phyloP scores from a whole-genome alignment of 306 rosid species.

The Potentilla sterilis region DNA sequence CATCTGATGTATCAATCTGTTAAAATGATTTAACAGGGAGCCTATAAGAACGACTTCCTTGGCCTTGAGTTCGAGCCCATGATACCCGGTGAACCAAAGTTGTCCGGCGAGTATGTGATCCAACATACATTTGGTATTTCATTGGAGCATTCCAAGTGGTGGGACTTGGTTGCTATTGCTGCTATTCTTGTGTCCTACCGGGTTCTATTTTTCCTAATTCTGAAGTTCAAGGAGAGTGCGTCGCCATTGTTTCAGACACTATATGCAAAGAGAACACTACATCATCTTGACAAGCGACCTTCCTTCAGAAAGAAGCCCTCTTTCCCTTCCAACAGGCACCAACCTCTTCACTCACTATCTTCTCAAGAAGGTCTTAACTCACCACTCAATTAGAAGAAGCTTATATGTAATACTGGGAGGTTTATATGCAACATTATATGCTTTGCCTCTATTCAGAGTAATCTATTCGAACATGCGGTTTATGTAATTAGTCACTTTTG shows the following conservation, averaged over 20 bases:
- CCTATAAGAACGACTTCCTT: constrained; percentile 82
- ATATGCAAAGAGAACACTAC: constrained; percentile 50
- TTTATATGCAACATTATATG: neutral
- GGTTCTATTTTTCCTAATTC: constrained; percentile 62
- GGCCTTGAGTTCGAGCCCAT: constrained; percentile 79
- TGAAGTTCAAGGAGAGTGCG: constrained; percentile 72
- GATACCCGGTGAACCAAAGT: constrained; percentile 54
- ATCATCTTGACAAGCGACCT: constrained; percentile 63
- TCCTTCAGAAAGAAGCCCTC: constrained; percentile 67
- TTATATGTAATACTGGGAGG: neutral
- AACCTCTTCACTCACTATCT: constrained; percentile 63
- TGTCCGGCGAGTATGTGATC: constrained; percentile 66
- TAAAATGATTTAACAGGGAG: constrained; percentile 54
- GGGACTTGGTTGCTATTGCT: constrained; percentile 72
- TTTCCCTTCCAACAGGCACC: constrained; percentile 70
- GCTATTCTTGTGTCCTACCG: constrained; percentile 52
- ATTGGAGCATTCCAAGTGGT: constrained; percentile 76
- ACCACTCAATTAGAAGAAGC: constrained; percentile 48
- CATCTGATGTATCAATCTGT: neutral
- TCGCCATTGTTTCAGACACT: constrained; percentile 52
- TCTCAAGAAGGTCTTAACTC: constrained; percentile 89
- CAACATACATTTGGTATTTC: constrained; percentile 62
- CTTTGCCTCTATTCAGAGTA: neutral
- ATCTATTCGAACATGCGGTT: neutral
- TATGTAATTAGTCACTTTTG: constrained; percentile 8